Percentiles rank a stretch among this genome's conserved stretches.
Conservation (phyloP, 106 monocot genomes). For the Ottelia alismoides region DNA sequence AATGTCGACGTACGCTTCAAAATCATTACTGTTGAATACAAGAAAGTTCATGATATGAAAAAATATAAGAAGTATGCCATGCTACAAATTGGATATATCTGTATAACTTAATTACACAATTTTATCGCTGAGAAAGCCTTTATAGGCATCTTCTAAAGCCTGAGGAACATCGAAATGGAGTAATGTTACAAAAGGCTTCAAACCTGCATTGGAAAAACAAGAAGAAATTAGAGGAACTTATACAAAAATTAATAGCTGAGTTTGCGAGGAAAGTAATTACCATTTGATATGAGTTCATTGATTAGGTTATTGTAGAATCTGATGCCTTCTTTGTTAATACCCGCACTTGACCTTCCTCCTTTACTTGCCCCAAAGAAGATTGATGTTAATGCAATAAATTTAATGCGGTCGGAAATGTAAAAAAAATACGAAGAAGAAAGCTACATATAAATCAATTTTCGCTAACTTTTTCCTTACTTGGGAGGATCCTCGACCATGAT, state of each 20-base stretch:
- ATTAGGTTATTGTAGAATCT: conserved; percentile 39
- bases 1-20: conserved; percentile 20
- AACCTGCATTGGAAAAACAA: no score
- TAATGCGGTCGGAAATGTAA: no score
- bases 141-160: conserved; percentile 44
- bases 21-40: no score
- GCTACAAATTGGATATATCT: conserved; percentile 5
- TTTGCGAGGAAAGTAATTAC: not conserved
- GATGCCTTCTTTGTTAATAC: conserved; percentile 35
- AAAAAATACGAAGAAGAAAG: no score
- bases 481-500: conserved; percentile 3
- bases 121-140: conserved; percentile 28
- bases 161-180: conserved; percentile 67
- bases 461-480: conserved; percentile 1
- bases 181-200: conserved; percentile 52
- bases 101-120: conserved; percentile 53
- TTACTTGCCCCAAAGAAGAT: not conserved
- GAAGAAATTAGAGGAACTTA: no score
- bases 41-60: no score
- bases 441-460: no score
- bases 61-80: no score
- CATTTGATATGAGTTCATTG: conserved; percentile 36
- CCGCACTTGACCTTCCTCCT: conserved; percentile 41
- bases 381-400: no score
- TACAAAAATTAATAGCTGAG: not conserved